These are phyloP conservation scores for Trichomonascus vanleenenianus DNA, from an alignment of 805 yeast genomes.

Conservation along the genomic window DNA sequence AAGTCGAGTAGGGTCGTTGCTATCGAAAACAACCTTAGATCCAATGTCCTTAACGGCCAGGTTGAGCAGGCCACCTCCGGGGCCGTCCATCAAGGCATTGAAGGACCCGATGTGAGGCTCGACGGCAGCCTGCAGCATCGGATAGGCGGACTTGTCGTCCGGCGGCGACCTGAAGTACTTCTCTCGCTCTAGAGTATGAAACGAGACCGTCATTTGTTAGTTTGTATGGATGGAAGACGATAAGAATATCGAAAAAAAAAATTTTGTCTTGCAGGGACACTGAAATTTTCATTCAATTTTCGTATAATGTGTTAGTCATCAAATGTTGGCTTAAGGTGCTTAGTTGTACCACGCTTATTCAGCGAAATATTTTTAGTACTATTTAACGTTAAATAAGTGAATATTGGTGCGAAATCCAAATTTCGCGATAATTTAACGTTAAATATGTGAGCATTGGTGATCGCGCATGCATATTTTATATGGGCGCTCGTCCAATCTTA, in stretches of 20 bases:
- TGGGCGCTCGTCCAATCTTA: too few species aligned
- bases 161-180: slow-evolving; percentile 82
- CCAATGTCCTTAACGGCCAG: slow-evolving; percentile 88
- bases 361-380: too few species aligned
- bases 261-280: neutral
- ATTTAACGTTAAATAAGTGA: too few species aligned
- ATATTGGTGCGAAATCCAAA: too few species aligned
- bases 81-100: slow-evolving; percentile 88
- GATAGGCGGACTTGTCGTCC: slow-evolving; percentile 72
- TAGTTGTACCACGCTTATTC: neutral
- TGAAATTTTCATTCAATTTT: neutral
- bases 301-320: neutral
- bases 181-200: slow-evolving; percentile 84
- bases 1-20: slow-evolving; percentile 53
- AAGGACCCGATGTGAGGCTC: slow-evolving; percentile 94
- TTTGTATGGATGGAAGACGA: neutral
- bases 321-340: neutral
- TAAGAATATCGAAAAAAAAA: slow-evolving; percentile 2
- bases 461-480: neutral
- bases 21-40: slow-evolving; percentile 74
- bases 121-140: slow-evolving; percentile 80
- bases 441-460: neutral
- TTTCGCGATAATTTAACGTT: too few species aligned
- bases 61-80: slow-evolving; percentile 65
- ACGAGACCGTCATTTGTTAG: slow-evolving; percentile 36